phyloP scores from a whole-genome alignment of 2,329 filamentous ascomycete genomes.

The Erysiphe neolycopersici region DNA sequence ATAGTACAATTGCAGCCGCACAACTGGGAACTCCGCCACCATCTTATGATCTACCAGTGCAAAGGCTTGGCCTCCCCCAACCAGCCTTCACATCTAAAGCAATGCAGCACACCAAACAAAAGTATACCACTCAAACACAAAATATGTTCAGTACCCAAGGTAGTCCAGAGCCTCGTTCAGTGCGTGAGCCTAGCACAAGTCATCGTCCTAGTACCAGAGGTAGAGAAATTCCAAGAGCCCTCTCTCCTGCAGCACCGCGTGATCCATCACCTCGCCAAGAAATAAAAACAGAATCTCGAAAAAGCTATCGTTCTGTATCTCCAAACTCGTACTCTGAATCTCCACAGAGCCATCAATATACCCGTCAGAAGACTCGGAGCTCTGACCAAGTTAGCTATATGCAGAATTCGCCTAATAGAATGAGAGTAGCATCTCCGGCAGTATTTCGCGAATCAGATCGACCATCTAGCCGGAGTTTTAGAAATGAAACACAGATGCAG shows the following conservation, averaged over 20 bases:
- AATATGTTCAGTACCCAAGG: conserved; percentile 35
- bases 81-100: conserved; percentile 79
- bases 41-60: conserved; percentile 51
- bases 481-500: conserved; percentile 32
- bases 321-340: conserved; percentile 33
- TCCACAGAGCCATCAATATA: conserved; percentile 11
- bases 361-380: conserved; percentile 18
- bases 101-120: conserved; percentile 86
- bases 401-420: conserved; percentile 20
- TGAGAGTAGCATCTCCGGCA: conserved; percentile 19
- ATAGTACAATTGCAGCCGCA: conserved; percentile 22
- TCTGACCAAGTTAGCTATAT: conserved; percentile 25
- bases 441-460: conserved; percentile 17
- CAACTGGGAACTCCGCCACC: conserved; percentile 60
- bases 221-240: conserved; percentile 28
- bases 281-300: conserved; percentile 21
- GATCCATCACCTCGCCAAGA: conserved; percentile 34
- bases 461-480: conserved; percentile 15
- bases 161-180: conserved; percentile 11
- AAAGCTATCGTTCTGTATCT: conserved; percentile 23
- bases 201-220: conserved; percentile 33
- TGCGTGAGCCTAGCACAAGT: conserved; percentile 14
- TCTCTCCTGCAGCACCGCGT: conserved; percentile 43
- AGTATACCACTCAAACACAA: conserved; percentile 59
- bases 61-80: conserved; percentile 63